Conservation (phyloP, 2,329 filamentous ascomycete genomes). For the Neopestalotiopsis sp. region DNA sequence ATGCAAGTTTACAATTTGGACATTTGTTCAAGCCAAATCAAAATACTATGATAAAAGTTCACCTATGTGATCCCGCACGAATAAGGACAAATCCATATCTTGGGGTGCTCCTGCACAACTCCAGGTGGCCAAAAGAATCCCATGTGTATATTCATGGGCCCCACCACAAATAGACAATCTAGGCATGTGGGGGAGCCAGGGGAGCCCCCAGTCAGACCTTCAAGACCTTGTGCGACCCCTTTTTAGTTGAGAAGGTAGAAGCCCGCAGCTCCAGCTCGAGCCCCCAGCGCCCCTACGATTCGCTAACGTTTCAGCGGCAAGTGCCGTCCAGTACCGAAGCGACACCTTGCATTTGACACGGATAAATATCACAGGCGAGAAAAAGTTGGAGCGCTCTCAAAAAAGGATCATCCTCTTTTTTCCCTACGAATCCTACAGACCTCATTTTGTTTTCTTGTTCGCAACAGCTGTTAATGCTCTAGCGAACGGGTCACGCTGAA, state of each 20-base stretch:
- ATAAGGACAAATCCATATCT: too few relatives aligned
- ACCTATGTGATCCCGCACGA: too few relatives aligned
- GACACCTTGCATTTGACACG: conserved; percentile 18
- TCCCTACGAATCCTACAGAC: not conserved
- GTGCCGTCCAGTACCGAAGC: conserved; percentile 15
- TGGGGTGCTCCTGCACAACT: too few relatives aligned
- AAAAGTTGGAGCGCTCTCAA: conserved; percentile 9
- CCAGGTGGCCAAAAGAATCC: too few relatives aligned
- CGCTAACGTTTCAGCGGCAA: conserved; percentile 16
- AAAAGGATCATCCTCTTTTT: not conserved
- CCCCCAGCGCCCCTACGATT: not conserved
- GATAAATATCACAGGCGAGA: conserved; percentile 5
- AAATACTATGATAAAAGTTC: too few relatives aligned
- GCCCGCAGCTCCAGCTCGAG: not conserved
- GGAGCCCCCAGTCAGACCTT: not conserved
- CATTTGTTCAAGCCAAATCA: too few relatives aligned
- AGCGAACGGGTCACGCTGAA: conserved; percentile 45
- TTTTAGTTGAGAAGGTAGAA: conserved; percentile 6
- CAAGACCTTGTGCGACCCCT: not conserved
- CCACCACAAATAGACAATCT: too few relatives aligned
- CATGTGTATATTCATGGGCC: too few relatives aligned
- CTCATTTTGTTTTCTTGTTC: not conserved
- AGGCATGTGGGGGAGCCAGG: too few relatives aligned
- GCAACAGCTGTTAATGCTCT: not conserved
- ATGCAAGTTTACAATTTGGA: too few relatives aligned